Percentiles rank a stretch among this genome's conserved stretches.
Evolutionary conservation across 2,329 filamentous ascomycete genomes (phyloP).

Genomic region (Tolypocladium ovalisporum): DNA sequence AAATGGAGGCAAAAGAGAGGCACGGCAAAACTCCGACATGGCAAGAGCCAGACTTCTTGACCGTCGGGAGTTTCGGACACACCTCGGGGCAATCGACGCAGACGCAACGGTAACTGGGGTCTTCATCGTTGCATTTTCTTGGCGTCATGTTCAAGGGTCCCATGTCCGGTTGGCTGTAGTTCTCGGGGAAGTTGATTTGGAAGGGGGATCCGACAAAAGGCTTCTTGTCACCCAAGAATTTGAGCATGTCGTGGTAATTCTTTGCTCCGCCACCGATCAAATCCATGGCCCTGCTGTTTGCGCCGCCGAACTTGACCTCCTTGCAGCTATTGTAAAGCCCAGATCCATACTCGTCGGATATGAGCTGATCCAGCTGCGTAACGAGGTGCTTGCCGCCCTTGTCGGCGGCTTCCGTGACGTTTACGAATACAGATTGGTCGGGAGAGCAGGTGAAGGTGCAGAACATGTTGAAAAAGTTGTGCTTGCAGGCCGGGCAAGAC

Average conservation of each 20-base stretch:
- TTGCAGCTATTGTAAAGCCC: slow-evolving; percentile 97
- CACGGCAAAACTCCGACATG: slow-evolving; percentile 84
- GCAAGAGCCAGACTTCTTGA: slow-evolving; percentile 62
- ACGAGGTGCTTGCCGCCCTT: slow-evolving; percentile 56
- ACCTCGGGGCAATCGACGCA: slow-evolving; percentile 86
- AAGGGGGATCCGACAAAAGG: slow-evolving; percentile 78
- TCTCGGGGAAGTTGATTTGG: slow-evolving; percentile 82
- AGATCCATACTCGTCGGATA: slow-evolving; percentile 71
- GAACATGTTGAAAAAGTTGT: slow-evolving; percentile 97
- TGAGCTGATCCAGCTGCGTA: slow-evolving; percentile 80
- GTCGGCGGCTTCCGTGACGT: slow-evolving; percentile 65
- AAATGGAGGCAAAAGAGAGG: slow-evolving; percentile 82
- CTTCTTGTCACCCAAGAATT: slow-evolving; percentile 89
- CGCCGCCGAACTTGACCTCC: slow-evolving; percentile 94
- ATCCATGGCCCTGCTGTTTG: slow-evolving; percentile 87
- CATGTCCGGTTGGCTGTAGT: slow-evolving; percentile 60
- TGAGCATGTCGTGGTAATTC: slow-evolving; percentile 76
- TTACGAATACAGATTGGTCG: slow-evolving; percentile 90
- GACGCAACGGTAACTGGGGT: slow-evolving; percentile 77
- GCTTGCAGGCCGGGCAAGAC: slow-evolving; percentile 91
- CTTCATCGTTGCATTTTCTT: slow-evolving; percentile 82
- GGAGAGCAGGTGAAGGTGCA: slow-evolving; percentile 98
- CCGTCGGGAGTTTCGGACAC: slow-evolving; percentile 69
- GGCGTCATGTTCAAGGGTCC: slow-evolving; percentile 57
- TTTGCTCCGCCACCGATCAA: slow-evolving; percentile 93